These are phyloP conservation scores for Euphrasia arctica DNA, from an alignment of 305 asterid genomes.

Conservation along the genomic window DNA sequence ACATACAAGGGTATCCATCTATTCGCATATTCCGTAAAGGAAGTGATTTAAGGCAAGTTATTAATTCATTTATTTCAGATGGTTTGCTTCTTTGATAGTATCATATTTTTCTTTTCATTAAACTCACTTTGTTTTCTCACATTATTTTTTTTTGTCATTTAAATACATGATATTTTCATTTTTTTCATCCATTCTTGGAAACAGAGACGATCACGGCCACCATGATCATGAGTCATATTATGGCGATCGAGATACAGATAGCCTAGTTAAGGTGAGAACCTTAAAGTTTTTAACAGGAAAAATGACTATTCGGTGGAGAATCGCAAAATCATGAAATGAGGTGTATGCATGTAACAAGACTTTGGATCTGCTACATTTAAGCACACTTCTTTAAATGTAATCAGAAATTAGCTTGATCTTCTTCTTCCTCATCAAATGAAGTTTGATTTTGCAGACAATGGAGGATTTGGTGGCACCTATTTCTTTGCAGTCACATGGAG, in stretches of 20 bases:
- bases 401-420: neutral
- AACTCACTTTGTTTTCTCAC: neutral
- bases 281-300: constrained; percentile 15
- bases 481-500: constrained; percentile 50
- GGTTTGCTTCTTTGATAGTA: neutral
- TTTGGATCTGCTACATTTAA: no score
- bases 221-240: constrained; percentile 95
- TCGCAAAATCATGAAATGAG: constrained; percentile 22
- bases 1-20: constrained; percentile 95
- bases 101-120: neutral
- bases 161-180: neutral
- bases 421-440: constrained; percentile 10
- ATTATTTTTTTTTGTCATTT: constrained; percentile 3
- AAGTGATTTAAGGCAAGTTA: constrained; percentile 66
- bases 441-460: constrained; percentile 66
- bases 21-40: constrained; percentile 95
- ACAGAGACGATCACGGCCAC: constrained; percentile 88
- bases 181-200: neutral
- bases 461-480: constrained; percentile 80
- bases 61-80: constrained; percentile 6
- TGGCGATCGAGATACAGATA: constrained; percentile 94
- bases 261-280: constrained; percentile 71
- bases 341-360: neutral
- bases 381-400: no score
- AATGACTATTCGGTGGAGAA: constrained; percentile 22